Base-by-base conservation (phyloP, 2,329 filamentous ascomycete genomes). In the Aplosporella prunicola region DNA sequence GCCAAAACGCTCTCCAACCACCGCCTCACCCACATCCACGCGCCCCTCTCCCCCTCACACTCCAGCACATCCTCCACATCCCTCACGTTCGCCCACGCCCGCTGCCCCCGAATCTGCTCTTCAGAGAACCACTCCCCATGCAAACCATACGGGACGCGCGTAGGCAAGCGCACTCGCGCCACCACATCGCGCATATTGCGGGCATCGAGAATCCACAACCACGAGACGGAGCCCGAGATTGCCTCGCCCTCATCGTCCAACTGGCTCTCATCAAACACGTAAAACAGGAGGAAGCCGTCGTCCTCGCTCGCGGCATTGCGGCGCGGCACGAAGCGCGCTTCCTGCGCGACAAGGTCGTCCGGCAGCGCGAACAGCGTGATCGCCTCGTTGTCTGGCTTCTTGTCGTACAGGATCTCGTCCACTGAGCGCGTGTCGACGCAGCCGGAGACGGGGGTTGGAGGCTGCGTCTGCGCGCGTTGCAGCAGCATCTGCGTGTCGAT, bases 141-240 rank as follows among this genome's bases (percentile, higher is more conserved):
- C 32, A 84, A 55, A 0, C 80, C 79, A 47, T 84, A 84, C 0
- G 80, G 78, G 1, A 84, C 78, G 9, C 80, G 58, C 46, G 81
- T 78, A 2, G 78, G 78, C 22, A 85, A 57, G 14, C 58, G 56
- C 3, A 84, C 64, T 41, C 64, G 68, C 5, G 69, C 74, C 3
- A 80, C 65, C 0, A 83, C 62, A 3, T 74, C 64, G 16, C 52
- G 63, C 78, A 85, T 83, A 2, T 64, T 63, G 42, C 52, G 68
- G 0, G 78, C 79, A 48, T 83, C 70, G 20, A 84, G 66, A 10
- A 83, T 63, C 80, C 80, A 85, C 0, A 84, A 59, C 53, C 84
- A 78, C 20, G 72, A 78, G 2, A 56, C 54, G 0, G 62, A 54
- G 1, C 47, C 40, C 7, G 45, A 40, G n/a, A 40, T 47, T 35